Evolutionary conservation across 176 grass and related monocot species (phyloP).

Genomic region (Zea luxurians): DNA sequence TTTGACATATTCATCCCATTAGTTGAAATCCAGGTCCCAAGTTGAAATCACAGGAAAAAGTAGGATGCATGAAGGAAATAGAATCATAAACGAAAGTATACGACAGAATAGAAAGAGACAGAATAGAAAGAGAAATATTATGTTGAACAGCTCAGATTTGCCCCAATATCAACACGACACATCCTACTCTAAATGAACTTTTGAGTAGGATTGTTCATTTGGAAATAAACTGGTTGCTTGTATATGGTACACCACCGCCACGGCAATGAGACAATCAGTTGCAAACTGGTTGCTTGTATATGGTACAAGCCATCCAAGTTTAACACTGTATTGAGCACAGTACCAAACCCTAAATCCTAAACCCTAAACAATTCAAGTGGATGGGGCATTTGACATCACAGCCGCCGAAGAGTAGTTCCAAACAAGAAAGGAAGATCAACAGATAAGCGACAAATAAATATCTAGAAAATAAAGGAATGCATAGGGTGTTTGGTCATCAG

Average conservation of each 20-base stretch:
- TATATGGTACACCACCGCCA: neutral
- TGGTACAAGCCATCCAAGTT: neutral
- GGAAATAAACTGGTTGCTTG: neutral
- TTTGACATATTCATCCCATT: neutral
- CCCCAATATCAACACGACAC: neutral
- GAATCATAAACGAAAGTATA: neutral
- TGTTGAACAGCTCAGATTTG: neutral
- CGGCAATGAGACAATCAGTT: neutral
- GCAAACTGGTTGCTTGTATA: too few species aligned
- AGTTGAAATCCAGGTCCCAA: neutral
- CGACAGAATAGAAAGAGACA: too few species aligned
- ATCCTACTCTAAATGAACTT: neutral
- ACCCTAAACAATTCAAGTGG: neutral
- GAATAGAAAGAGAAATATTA: neutral
- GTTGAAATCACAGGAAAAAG: neutral
- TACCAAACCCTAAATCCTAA: neutral
- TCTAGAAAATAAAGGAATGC: too few species aligned
- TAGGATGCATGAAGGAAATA: neutral
- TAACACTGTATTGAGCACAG: neutral
- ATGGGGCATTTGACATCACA: neutral
- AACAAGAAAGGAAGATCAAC: too few species aligned
- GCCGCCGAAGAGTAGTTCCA: neutral
- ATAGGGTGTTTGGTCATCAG: too few species aligned
- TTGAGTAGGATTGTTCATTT: neutral
- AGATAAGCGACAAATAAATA: too few species aligned